A percentile compares a stretch with the other conserved stretches of the same genome.
phyloP scores from a whole-genome alignment of 2,329 filamentous ascomycete genomes.

The Colletotrichum sp. region DNA sequence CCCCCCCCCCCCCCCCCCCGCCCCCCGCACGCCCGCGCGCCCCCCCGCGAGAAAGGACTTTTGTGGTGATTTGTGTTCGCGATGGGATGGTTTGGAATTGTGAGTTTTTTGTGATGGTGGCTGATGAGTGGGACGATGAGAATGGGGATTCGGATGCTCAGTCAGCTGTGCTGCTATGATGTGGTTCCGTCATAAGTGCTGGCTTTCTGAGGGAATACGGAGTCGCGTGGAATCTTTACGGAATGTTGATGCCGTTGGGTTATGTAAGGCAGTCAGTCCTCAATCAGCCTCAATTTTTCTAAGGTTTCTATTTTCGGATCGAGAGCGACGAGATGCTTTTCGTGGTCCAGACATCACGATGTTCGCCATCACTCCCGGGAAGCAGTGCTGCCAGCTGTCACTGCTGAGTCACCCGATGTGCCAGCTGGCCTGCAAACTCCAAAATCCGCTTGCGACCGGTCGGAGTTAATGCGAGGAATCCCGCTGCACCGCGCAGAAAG shows the following conservation, averaged over 20 bases:
- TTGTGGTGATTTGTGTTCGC: not conserved
- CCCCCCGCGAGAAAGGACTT: not conserved
- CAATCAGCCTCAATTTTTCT: not conserved
- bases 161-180: not conserved
- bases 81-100: not conserved
- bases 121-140: not conserved
- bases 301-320: not conserved
- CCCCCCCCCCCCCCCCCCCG: too few species aligned
- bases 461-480: not conserved
- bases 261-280: not conserved
- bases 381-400: not conserved
- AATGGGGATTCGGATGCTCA: not conserved
- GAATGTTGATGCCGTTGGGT: not conserved
- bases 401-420: fast-evolving
- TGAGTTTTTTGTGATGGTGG: not conserved
- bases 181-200: not conserved
- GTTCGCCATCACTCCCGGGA: not conserved
- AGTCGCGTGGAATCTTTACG: fast-evolving
- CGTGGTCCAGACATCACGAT: not conserved
- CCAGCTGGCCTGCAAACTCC: not conserved
- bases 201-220: fast-evolving
- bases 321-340: not conserved
- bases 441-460: not conserved
- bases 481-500: not conserved
- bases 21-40: too few species aligned